A percentile compares a stretch with the other conserved stretches of the same genome.
Conservation (phyloP, 78 protist genomes). For the Dictyostelium firmibasis region DNA sequence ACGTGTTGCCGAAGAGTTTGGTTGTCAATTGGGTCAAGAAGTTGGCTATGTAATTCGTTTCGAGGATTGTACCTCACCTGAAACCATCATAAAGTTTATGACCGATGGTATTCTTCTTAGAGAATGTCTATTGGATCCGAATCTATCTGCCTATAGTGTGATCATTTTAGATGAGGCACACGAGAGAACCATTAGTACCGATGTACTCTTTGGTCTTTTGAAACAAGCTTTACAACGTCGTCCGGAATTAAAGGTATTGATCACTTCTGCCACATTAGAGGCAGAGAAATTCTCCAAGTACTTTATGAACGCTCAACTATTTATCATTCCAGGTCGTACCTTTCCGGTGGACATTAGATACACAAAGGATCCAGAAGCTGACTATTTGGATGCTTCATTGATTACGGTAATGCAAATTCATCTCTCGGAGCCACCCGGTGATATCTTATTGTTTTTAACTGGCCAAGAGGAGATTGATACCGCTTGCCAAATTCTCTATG, state of each 20-base stretch:
- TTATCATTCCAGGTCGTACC: conserved; percentile 97
- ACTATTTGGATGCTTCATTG: conserved; percentile 98
- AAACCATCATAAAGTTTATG: conserved; percentile 99
- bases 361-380: conserved; percentile 95
- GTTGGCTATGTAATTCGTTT: conserved; percentile 99
- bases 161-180: conserved; percentile 99
- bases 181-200: conserved; percentile 99
- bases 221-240: conserved; percentile 87
- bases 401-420: conserved; percentile 98
- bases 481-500: conserved; percentile 95
- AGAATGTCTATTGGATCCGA: conserved; percentile 96
- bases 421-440: conserved; percentile 97
- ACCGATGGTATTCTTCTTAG: conserved; percentile 99
- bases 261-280: conserved; percentile 99
- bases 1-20: conserved; percentile 99
- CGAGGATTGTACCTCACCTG: conserved; percentile 96
- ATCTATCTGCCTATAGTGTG: conserved; percentile 78
- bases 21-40: conserved; percentile 96
- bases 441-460: conserved; percentile 97
- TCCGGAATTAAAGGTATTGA: conserved; percentile 95
- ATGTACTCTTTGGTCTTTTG: conserved; percentile 98
- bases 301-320: conserved; percentile 93
- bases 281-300: conserved; percentile 97
- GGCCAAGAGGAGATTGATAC: conserved; percentile 99
- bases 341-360: conserved; percentile 95